These are phyloP conservation scores for Wickerhamomyces canadensis DNA, from an alignment of 805 yeast genomes.

Conservation along the genomic window DNA sequence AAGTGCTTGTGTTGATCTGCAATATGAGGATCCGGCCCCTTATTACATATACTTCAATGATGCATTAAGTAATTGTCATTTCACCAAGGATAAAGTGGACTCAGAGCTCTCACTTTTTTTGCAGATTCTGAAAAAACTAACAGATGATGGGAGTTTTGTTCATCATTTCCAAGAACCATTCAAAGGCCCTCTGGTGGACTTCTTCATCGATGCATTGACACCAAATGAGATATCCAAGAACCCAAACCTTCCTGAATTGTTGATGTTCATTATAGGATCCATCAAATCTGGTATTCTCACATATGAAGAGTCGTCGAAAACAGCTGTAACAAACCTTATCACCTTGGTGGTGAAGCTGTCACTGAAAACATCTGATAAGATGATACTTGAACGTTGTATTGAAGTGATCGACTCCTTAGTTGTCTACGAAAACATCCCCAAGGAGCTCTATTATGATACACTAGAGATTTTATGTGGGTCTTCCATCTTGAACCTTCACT, in stretches of 20 bases:
- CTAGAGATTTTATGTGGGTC: constrained; percentile 43
- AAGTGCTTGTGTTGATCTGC: constrained; percentile 47
- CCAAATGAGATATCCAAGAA: constrained; percentile 22
- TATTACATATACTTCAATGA: constrained; percentile 56
- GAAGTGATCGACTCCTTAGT: constrained; percentile 38
- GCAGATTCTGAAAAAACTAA: constrained; percentile 38
- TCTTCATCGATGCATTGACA: constrained; percentile 30
- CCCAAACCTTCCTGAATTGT: constrained; percentile 20
- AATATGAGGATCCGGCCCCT: constrained; percentile 40
- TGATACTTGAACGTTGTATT: constrained; percentile 34
- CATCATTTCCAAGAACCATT: constrained; percentile 46
- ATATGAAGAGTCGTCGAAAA: constrained; percentile 15
- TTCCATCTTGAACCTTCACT: constrained; percentile 30
- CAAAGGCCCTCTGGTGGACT: constrained; percentile 31
- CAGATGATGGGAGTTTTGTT: constrained; percentile 48
- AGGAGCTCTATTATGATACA: constrained; percentile 28
- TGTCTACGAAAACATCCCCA: constrained; percentile 42
- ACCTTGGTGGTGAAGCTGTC: constrained; percentile 32
- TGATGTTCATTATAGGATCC: constrained; percentile 37
- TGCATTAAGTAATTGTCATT: constrained; percentile 39
- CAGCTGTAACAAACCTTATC: constrained; percentile 32
- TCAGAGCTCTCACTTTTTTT: constrained; percentile 49
- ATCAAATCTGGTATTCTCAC: constrained; percentile 42
- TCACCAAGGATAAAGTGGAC: constrained; percentile 29
- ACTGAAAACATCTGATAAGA: constrained; percentile 31